Base-by-base conservation (phyloP, 2,329 filamentous ascomycete genomes). In the Elsinoe perseae region DNA sequence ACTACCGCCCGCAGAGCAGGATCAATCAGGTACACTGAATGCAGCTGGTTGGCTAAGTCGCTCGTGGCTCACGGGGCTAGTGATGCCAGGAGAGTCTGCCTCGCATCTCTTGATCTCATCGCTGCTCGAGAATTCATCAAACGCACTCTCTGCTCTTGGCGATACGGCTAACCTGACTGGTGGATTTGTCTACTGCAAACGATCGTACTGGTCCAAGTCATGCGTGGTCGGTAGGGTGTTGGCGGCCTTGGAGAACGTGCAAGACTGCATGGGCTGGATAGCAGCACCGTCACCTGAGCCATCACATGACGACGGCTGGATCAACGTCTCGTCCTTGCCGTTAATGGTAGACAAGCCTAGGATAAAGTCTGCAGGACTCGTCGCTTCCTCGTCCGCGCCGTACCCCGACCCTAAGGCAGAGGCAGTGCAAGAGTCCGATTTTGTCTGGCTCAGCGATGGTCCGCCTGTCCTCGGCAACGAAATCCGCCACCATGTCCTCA, bases 241-340 rank as follows among this genome's bases (percentile, higher is more conserved):
- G 25, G 75, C 75, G 30, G 72, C 74, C 40, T 54, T 73, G 25
- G 65, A 71, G 6, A 73, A 70, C 12, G 71, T 73, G 4, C 67
- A 68, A 32, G 76, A 78, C 53, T 79, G 75, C 57, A 79, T 81
- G 76, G 79, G 78, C 5, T 82, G 80, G 80, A 70, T 80, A 3
- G 71, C 70, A 7, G 69, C 74, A 5, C 59, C 61, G 18, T 52
- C 40, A 18, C 57, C 68, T 7, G 65, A 70, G 25, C 76, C 77
- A 2, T 53, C 59, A 1, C 61, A 72, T 10, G 57, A 64, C 5
- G 71, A 76, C 50, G 74, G 76, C 4, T 82, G 79, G 80, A 68
- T 80, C 46, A 72, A 77, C 30, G 71, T 71, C 32, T 68, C 70
- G 30, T 64, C 69, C 4, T 60, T 68, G 4, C 62, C 62, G n/a